Conservation (phyloP, 768 basidiomycete genomes). For the Hysterangium stoloniferum region DNA sequence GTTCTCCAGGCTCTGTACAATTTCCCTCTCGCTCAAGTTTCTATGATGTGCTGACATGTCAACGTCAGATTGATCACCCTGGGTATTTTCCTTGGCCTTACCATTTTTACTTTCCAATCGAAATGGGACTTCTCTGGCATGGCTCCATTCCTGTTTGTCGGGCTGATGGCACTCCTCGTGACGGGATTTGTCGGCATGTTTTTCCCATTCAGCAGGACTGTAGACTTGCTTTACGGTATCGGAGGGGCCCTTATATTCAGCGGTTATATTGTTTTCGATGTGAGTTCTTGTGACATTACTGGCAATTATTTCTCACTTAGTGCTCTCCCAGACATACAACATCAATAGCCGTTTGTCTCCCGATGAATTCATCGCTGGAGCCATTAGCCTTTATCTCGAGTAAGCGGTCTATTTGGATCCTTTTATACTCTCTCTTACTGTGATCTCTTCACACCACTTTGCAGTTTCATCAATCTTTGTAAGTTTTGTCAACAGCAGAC, state of each 20-base stretch:
- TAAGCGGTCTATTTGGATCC: slow-evolving; percentile 32
- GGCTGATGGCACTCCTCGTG: slow-evolving; percentile 71
- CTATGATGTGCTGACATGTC: slow-evolving; percentile 12
- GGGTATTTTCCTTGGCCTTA: slow-evolving; percentile 89
- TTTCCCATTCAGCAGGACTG: slow-evolving; percentile 74
- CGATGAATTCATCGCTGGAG: slow-evolving; percentile 89
- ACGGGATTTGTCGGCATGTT: slow-evolving; percentile 78
- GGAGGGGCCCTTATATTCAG: slow-evolving; percentile 80
- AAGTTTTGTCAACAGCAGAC: slow-evolving; percentile 25
- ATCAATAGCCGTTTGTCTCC: slow-evolving; percentile 86
- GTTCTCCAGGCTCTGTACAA: slow-evolving; percentile 79
- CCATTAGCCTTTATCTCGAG: slow-evolving; percentile 93
- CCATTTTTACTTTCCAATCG: slow-evolving; percentile 90
- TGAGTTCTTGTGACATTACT: neutral
- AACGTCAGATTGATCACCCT: slow-evolving; percentile 67
- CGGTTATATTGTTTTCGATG: slow-evolving; percentile 82
- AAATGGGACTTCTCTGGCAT: slow-evolving; percentile 97
- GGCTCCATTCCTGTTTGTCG: slow-evolving; percentile 85
- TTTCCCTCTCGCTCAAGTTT: slow-evolving; percentile 4
- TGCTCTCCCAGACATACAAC: slow-evolving; percentile 48
- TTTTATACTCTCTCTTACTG: slow-evolving; percentile 1
- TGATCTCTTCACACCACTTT: slow-evolving; percentile 18
- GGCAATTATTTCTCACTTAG: neutral
- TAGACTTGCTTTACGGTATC: slow-evolving; percentile 75
- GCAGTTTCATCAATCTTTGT: slow-evolving; percentile 84